Evolutionary conservation across 2,329 filamentous ascomycete genomes (phyloP), one percentile per base, ranked within the genome.

Genomic region (Scytalidium sp.): DNA sequence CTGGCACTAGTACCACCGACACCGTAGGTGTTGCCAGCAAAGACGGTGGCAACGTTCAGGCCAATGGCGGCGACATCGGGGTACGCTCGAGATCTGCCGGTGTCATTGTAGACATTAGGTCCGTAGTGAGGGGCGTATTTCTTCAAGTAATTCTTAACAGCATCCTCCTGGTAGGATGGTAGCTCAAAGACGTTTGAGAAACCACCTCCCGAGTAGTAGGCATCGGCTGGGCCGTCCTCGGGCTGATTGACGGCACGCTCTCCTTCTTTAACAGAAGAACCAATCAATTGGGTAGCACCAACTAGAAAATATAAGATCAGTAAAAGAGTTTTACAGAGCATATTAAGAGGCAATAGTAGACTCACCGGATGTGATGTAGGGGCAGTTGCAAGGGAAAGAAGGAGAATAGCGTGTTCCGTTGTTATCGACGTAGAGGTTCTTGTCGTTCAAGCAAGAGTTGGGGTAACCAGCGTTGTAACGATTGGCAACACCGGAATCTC

Each of bases 351-450:
- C 41, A 7, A 2, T 27, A 19, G n/a, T 20, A 43, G 13, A 46
- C 42, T 85, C 84, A 3, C 88, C 78, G 4, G 76, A 68, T 1
- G 85, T 88, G 15, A 88, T 78, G 63, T 78, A 88, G 0, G 84
- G 85, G 58, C 85, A 89, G 1, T 77, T 77, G 0, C 76, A 78
- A 0, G 85, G 85, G 66, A 88, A 88, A 1, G 74, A 75, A 2
- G 83, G 75, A 2, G 51, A 52, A 45, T 49, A 58, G 15, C 47
- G 41, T 36, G 39, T 53, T 45, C 39, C 59, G 50, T 50, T 58
- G 22, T 43, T 41, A 41, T 56, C 43, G 22, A 56, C 44, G 36
- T 50, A 40, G 7, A 47, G 44, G 21, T 50, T 45, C 7, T 51
- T 52, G 19, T 51, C 50, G 22, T 45, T 54, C 39, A 56, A 47